Base-by-base conservation (phyloP, 2,329 filamentous ascomycete genomes). In the Graphium sp. region DNA sequence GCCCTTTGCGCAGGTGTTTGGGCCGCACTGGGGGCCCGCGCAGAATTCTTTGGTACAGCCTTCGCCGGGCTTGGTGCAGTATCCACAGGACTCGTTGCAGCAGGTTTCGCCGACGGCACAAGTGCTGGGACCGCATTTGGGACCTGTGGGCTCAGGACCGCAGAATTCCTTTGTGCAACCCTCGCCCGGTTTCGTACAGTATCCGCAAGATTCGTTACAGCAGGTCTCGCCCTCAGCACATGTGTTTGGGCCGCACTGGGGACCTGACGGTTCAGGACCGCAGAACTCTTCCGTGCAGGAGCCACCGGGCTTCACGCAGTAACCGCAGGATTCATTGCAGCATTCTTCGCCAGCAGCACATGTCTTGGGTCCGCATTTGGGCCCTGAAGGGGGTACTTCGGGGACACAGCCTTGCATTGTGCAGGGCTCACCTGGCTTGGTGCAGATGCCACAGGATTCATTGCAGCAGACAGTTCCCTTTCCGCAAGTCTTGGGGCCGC, bases 271-370 rank as follows among this genome's bases (percentile, higher is more conserved):
- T 6, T 28, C 26, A 12, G 28, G 28, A 12, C 17, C 6, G 28
- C 28, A 29, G 9, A 29, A 18, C 21, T 29, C 13, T 22, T 20
- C 13, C 5, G 21, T 29, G 21, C 28, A 29, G 13, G 20, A 20
- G 4, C 11, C 20, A 17, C 16, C 16, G 5, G 37, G 37, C 20
- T 31, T 30, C 3, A 24, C 21, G 20, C 37, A 39, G 13, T 34
- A 28, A 3, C 37, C 37, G 17, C 37, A 39, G n/a, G 34, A 18
- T 18, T 35, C 26, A 27, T 39, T 39, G 21, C 37, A 39, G 22
- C 37, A 47, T 16, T 27, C 25, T n/a, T 27, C 25, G 7, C 15
- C 16, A 11, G 18, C 25, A 18, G 18, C 18, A 18, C 25, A 27
- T 13, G 18, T 16, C 12, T 27, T 27, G 10, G 9, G 9, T 11